phyloP scores from a whole-genome alignment of 495 filamentous ascomycete genomes.

The Collariella sp. region DNA sequence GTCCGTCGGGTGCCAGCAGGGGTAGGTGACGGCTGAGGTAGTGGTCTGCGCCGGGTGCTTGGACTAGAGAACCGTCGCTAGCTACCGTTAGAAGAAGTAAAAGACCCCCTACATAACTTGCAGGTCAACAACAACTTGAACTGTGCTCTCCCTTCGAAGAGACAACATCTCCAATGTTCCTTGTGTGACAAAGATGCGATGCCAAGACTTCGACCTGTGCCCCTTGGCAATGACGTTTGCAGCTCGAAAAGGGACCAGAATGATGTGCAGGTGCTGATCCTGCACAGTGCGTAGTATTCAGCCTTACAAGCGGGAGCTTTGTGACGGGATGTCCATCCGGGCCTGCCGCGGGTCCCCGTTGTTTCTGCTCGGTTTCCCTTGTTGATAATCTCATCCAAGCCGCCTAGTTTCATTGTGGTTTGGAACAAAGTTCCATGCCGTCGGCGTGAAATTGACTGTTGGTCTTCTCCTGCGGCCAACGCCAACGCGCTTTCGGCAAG shows the following conservation, averaged over 20 bases:
- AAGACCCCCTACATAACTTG: no score
- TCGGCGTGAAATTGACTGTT: background rate
- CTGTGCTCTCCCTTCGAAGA: no score
- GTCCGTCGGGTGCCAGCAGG: slow-evolving; percentile 35
- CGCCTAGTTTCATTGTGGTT: no score
- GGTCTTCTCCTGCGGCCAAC: background rate
- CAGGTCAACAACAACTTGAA: no score
- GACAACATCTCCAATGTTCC: no score
- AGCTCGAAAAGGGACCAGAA: no score
- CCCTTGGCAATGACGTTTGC: background rate
- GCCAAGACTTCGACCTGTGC: background rate
- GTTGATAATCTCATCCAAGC: no score
- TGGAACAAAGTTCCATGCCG: background rate
- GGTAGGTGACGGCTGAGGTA: slow-evolving; percentile 19
- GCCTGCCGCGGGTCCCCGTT: background rate
- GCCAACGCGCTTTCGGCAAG: background rate
- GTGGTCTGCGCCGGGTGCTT: background rate
- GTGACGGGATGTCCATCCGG: background rate
- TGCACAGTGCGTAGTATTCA: background rate
- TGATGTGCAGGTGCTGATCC: background rate
- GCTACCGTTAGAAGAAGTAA: background rate
- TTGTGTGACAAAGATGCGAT: background rate
- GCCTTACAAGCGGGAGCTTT: background rate
- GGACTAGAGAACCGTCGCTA: background rate
- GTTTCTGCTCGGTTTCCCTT: background rate